phyloP scores from a whole-genome alignment of 2,329 filamentous ascomycete genomes.

The Colletotrichum sp. region DNA sequence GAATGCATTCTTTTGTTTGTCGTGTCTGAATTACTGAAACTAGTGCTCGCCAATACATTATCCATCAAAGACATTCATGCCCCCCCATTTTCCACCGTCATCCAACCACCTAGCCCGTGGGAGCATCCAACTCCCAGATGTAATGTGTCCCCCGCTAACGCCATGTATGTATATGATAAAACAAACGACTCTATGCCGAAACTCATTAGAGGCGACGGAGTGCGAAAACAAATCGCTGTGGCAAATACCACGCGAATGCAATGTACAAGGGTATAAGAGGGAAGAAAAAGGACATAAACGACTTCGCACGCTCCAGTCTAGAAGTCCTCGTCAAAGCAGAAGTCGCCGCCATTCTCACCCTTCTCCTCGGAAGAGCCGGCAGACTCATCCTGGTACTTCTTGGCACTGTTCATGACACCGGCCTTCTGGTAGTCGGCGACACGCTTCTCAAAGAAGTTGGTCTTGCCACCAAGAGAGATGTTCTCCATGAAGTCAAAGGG shows the following conservation, averaged over 20 bases:
- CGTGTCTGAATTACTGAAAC: slow-evolving; percentile 11
- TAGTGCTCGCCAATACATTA: slow-evolving; percentile 7
- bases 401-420: slow-evolving; percentile 93
- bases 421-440: slow-evolving; percentile 99
- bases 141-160: slow-evolving; percentile 11
- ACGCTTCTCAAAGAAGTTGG: slow-evolving; percentile 99
- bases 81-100: slow-evolving; percentile 16
- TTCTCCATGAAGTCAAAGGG: slow-evolving; percentile 99
- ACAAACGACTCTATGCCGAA: neutral
- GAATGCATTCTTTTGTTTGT: neutral
- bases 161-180: slow-evolving; percentile 9
- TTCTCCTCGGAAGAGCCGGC: slow-evolving; percentile 51
- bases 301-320: slow-evolving; percentile 52
- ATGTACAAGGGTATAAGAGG: slow-evolving; percentile 24
- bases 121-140: slow-evolving; percentile 9
- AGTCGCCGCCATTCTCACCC: slow-evolving; percentile 73
- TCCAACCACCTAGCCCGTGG: slow-evolving; percentile 11
- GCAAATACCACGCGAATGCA: slow-evolving; percentile 21
- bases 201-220: slow-evolving; percentile 6
- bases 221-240: slow-evolving; percentile 31
- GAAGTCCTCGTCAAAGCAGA: slow-evolving; percentile 96
- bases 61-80: slow-evolving; percentile 20
- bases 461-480: slow-evolving; percentile 98
- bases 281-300: slow-evolving; percentile 19
- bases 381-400: slow-evolving; percentile 64